phyloP scores from a whole-genome alignment of 2,329 filamentous ascomycete genomes.

The Apiospora pterosperma region DNA sequence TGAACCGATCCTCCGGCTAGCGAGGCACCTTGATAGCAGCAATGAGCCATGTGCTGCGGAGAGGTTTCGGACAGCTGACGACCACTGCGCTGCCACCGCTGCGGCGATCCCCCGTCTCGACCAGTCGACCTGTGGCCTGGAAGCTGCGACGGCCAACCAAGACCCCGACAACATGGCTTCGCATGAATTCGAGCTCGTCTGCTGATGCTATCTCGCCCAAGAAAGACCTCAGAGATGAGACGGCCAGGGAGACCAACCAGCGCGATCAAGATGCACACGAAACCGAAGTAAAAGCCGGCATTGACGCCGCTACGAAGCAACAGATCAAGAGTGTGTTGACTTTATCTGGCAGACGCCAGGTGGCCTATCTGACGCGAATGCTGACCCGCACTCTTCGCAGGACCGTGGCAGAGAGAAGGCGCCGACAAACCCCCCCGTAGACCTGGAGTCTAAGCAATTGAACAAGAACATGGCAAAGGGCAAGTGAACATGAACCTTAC shows the following conservation, averaged over 20 bases:
- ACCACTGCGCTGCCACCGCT: not conserved
- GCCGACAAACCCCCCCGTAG: constrained; percentile 55
- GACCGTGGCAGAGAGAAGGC: constrained; percentile 62
- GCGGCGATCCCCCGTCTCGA: not conserved
- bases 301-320: constrained; percentile 42
- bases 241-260: constrained; percentile 21
- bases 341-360: not conserved
- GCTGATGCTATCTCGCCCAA: constrained; percentile 8
- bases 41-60: not conserved
- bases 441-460: constrained; percentile 37
- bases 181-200: not conserved
- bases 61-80: not conserved
- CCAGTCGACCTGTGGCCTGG: not conserved
- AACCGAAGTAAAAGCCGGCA: constrained; percentile 24
- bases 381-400: not conserved
- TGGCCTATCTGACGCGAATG: not conserved
- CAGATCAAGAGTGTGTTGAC: constrained; percentile 40
- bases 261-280: constrained; percentile 25
- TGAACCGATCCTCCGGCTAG: not conserved
- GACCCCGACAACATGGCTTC: constrained; percentile 12
- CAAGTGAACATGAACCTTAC: constrained; percentile 22
- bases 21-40: not conserved
- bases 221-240: constrained; percentile 17
- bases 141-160: not conserved
- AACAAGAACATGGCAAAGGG: constrained; percentile 60